These are phyloP conservation scores for Fusarium fujikuroi DNA, from an alignment of 2,329 filamentous ascomycete species.

Conservation along the genomic window DNA sequence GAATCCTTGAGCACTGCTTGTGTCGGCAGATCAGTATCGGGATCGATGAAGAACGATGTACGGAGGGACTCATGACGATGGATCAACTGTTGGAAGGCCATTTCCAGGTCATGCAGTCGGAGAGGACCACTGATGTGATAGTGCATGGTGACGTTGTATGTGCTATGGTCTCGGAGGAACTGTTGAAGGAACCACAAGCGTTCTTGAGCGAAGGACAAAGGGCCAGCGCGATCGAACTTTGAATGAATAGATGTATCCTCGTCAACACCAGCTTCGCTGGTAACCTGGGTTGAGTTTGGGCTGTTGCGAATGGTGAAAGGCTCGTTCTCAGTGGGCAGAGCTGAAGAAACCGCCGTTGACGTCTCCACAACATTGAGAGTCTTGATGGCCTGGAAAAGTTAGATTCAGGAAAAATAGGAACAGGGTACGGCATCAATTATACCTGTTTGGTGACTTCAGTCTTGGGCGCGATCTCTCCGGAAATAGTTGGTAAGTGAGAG, in stretches of 20 bases:
- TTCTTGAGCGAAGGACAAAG: slow-evolving; percentile 2
- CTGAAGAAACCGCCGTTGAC: not conserved
- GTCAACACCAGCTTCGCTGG: not conserved
- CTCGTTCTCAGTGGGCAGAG: not conserved
- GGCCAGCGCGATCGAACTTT: not conserved
- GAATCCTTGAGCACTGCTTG: not conserved
- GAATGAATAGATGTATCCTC: not conserved
- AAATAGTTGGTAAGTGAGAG: slow-evolving; percentile 1
- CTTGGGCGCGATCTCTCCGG: not conserved
- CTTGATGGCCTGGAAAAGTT: not conserved
- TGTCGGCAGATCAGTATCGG: not conserved
- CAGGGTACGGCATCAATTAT: accelerated
- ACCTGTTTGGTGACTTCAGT: slow-evolving; percentile 1
- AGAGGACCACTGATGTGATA: slow-evolving; percentile 1
- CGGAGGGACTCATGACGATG: slow-evolving; percentile 11
- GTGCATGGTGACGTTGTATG: slow-evolving; percentile 1
- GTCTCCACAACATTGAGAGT: not conserved
- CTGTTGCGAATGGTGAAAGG: not conserved
- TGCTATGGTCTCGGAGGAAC: not conserved
- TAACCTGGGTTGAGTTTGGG: slow-evolving; percentile 1
- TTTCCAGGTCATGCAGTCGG: not conserved
- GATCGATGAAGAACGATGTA: slow-evolving; percentile 2
- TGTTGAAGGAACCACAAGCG: slow-evolving; percentile 20
- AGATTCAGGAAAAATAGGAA: not conserved
- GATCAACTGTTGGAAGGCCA: not conserved